phyloP scores from a whole-genome alignment of 306 rosid species.

The Medicago arabica region DNA sequence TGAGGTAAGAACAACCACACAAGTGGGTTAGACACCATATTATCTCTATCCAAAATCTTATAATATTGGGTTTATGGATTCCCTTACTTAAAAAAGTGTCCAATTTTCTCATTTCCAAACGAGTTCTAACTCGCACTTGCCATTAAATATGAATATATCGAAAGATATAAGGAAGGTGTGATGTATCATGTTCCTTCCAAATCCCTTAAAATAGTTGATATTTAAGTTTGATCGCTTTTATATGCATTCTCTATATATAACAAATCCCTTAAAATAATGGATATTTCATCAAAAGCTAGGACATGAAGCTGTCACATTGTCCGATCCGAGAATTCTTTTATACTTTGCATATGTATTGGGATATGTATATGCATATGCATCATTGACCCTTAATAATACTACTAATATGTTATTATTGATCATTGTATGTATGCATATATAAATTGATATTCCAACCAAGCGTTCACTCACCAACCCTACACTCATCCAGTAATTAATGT shows the following conservation, averaged over 20 bases:
- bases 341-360: slow-evolving; percentile 28
- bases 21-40: too few species aligned
- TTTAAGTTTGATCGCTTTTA: slow-evolving; percentile 37
- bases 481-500: slow-evolving; percentile 47
- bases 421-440: neutral
- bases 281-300: slow-evolving; percentile 47
- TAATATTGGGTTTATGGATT: too few species aligned
- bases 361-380: slow-evolving; percentile 10
- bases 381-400: slow-evolving; percentile 29
- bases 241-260: slow-evolving; percentile 14
- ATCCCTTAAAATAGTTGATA: slow-evolving; percentile 32
- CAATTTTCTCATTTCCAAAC: too few species aligned
- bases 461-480: slow-evolving; percentile 56
- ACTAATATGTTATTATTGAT: neutral
- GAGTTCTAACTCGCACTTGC: too few species aligned
- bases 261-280: slow-evolving; percentile 56
- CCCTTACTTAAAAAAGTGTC: too few species aligned
- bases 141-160: neutral
- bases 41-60: too few species aligned
- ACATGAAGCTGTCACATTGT: slow-evolving; percentile 65
- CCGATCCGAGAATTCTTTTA: slow-evolving; percentile 67
- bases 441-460: slow-evolving; percentile 46
- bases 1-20: too few species aligned
- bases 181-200: neutral
- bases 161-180: neutral